Base-by-base conservation (phyloP, 2,329 filamentous ascomycete species). In the Neofusicoccum laricinum region DNA sequence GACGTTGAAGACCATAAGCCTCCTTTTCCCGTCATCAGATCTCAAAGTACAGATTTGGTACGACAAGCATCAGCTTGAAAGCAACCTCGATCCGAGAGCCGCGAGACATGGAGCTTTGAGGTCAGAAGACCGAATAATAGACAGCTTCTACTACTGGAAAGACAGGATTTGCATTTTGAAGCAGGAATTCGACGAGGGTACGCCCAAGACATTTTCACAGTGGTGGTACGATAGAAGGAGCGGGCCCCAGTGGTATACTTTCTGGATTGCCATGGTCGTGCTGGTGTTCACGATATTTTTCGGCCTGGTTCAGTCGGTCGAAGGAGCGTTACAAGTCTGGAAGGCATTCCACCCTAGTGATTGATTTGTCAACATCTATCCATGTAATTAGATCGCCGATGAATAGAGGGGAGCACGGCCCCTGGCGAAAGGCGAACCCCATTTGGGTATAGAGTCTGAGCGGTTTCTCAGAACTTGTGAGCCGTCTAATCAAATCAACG, bases 221-320 rank as follows among this genome's bases (percentile, higher is more conserved):
- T 81, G 76, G 77, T 82, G 80, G 80, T 69, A 75, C 58, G 79
- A 82, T 65, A 66, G 75, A 3, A 66, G 80, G 1, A 78, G 79
- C 30, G 72, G 76, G 0, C 75, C 77, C 0, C 79, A 82, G 58
- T 81, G 79, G 78, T 81, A 78, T 59, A 81, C 77, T 1, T 79
- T 82, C 61, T 83, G 81, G 80, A 72, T 82, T 4, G 80, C 78
- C 0, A 71, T 81, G 1, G 43, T 71, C 3, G 71, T 75, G 1
- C 64, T 80, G 0, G 45, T 70, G 15, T 68, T 79, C 32, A 80
- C 75, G 0, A 68, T 77, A 6, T 70, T 79, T 53, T 79, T 83
- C 68, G 74, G 80, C 4, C n/a, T 81, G 8, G 66, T 79, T n/a
- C 75, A 83, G 68, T 73, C 72, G 58, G 51, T 83, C 45, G 76